Percentiles rank a stretch among this genome's conserved stretches.
Evolutionary conservation across 2,329 filamentous ascomycete species (phyloP).

Genomic region (Aspergillus sp.): DNA sequence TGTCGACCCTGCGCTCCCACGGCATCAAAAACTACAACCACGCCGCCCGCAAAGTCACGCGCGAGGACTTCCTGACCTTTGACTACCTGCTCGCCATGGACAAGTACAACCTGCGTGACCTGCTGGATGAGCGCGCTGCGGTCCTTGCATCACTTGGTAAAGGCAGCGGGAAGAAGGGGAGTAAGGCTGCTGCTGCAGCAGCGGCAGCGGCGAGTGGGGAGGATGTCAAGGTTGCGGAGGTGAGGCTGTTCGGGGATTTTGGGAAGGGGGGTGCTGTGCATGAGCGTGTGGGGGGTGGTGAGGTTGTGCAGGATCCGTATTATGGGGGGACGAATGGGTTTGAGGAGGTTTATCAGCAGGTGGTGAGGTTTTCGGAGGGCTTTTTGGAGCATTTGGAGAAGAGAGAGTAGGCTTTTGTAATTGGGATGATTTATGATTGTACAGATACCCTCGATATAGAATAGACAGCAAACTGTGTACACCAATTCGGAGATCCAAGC

Average conservation of each 20-base stretch:
- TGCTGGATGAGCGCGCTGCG: conserved; percentile 54
- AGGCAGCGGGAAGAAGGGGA: conserved; percentile 20
- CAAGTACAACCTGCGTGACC: conserved; percentile 65
- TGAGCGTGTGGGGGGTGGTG: conserved; percentile 41
- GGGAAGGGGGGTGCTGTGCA: conserved; percentile 48
- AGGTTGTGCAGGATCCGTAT: conserved; percentile 83
- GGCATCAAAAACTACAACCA: conserved; percentile 73
- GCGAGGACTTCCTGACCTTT: conserved; percentile 72
- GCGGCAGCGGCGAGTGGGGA: conserved; percentile 28
- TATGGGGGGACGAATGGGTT: conserved; percentile 83
- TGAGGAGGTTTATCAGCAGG: conserved; percentile 78
- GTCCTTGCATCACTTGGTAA: conserved; percentile 45
- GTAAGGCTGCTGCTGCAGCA: conserved; percentile 30
- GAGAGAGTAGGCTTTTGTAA: background rate
- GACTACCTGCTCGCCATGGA: conserved; percentile 98
- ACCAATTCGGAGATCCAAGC: too few relatives aligned
- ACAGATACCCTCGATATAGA: background rate
- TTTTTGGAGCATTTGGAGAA: conserved; percentile 58
- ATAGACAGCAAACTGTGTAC: too few relatives aligned
- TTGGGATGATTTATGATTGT: background rate
- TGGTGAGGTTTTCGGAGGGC: conserved; percentile 65
- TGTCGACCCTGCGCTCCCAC: conserved; percentile 66
- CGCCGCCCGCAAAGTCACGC: conserved; percentile 63
- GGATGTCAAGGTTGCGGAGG: conserved; percentile 40
- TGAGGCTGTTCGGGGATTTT: conserved; percentile 82